These are phyloP conservation scores for Saccharomycopsis lassenensis DNA, from an alignment of 805 yeast species.

Conservation along the genomic window DNA sequence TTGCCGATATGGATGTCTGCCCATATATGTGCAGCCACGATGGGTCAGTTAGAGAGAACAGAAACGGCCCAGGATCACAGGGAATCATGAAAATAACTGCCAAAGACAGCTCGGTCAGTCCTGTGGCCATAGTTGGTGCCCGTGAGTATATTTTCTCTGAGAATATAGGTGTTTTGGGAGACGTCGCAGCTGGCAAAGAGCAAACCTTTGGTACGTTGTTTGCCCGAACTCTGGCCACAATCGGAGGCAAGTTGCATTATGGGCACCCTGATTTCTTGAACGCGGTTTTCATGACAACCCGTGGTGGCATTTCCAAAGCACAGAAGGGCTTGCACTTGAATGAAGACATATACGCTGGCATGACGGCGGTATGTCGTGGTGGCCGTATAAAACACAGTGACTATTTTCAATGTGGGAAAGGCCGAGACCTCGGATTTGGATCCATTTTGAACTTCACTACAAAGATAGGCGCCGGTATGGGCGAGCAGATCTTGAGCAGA, in stretches of 20 bases:
- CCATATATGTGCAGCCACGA: constrained; percentile 44
- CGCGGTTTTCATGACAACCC: constrained; percentile 64
- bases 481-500: constrained; percentile 78
- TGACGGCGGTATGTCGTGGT: constrained; percentile 74
- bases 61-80: no score
- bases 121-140: constrained; percentile 81
- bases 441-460: constrained; percentile 79
- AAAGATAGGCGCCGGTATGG: constrained; percentile 90
- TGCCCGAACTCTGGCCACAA: constrained; percentile 73
- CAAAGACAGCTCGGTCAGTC: constrained; percentile 42
- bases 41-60: neutral
- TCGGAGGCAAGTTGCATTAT: constrained; percentile 79
- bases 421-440: constrained; percentile 82
- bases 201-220: constrained; percentile 81
- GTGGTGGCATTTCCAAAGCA: constrained; percentile 85
- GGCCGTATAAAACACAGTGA: constrained; percentile 84
- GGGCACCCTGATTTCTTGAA: constrained; percentile 85
- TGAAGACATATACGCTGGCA: constrained; percentile 85
- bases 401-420: constrained; percentile 84
- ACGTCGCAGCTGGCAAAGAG: constrained; percentile 85
- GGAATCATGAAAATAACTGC: constrained; percentile 49
- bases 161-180: constrained; percentile 77
- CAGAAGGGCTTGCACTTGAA: constrained; percentile 78
- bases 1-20: constrained; percentile 62
- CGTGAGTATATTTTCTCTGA: constrained; percentile 82